Percentiles rank a stretch among this genome's conserved stretches.
Conservation (phyloP, 345 rosid genomes). For the Boechera divaricarpa region DNA sequence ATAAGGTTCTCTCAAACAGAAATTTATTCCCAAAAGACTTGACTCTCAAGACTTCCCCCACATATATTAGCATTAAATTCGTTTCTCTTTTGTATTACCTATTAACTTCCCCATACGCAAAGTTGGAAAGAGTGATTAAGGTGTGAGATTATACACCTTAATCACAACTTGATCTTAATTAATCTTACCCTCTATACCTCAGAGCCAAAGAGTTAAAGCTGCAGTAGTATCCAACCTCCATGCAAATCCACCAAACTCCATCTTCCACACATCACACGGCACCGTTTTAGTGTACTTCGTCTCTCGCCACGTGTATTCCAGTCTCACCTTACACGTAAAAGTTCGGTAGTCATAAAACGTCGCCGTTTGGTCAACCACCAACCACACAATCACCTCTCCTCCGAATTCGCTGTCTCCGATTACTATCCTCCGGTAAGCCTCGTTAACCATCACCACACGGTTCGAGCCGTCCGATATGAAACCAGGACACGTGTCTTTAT, state of each 20-base stretch:
- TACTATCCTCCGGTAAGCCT: conserved; percentile 52
- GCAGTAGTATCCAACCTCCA: conserved; percentile 68
- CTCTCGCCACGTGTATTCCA: conserved; percentile 48
- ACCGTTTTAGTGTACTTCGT: conserved; percentile 44
- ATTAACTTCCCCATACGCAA: conserved; percentile 21
- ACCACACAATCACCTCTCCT: conserved; percentile 44
- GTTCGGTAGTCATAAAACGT: conserved; percentile 29
- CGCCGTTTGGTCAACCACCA: conserved; percentile 47
- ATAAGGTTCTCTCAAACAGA: conserved; percentile 22
- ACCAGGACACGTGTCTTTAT: conserved; percentile 55
- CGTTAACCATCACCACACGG: conserved; percentile 57
- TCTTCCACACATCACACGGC: conserved; percentile 68
- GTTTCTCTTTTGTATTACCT: conserved; percentile 15
- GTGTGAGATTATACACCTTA: conserved; percentile 15
- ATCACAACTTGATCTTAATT: conserved; percentile 25
- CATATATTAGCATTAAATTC: conserved; percentile 17
- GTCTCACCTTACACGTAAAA: conserved; percentile 55
- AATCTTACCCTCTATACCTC: conserved; percentile 28
- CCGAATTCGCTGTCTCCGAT: conserved; percentile 24
- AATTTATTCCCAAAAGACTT: conserved; percentile 27
- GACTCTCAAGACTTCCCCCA: conserved; percentile 25
- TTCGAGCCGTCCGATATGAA: conserved; percentile 54
- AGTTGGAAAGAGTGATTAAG: conserved; percentile 15
- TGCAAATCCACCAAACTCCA: conserved; percentile 65
- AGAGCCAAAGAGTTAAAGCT: conserved; percentile 56